Conservation (phyloP, 768 basidiomycete genomes). For the Hemileccinum impolitum region DNA sequence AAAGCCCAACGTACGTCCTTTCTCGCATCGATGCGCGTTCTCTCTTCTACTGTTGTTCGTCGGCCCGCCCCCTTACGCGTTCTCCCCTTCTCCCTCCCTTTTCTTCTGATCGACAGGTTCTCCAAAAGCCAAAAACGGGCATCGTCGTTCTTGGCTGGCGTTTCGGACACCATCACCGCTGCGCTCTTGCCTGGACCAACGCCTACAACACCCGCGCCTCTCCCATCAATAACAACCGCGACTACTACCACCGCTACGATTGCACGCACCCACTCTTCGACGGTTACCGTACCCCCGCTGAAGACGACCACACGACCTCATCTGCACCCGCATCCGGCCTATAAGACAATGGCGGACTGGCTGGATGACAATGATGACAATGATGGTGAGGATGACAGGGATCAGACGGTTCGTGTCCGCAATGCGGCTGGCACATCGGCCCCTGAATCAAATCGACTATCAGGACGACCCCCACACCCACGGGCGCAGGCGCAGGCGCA, state of each 20-base stretch:
- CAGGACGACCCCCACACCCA: not conserved
- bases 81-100: not conserved
- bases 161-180: constrained; percentile 53
- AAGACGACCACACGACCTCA: constrained; percentile 1
- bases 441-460: constrained; percentile 28
- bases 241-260: not conserved
- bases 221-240: not conserved
- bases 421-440: constrained; percentile 17
- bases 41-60: too few relatives aligned
- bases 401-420: constrained; percentile 17
- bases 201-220: constrained; percentile 24
- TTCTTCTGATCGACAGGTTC: constrained; percentile 39
- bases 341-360: constrained; percentile 14
- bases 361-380: constrained; percentile 50
- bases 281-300: not conserved
- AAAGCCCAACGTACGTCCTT: constrained; percentile 50
- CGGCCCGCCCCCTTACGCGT: too few relatives aligned
- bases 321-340: constrained; percentile 2
- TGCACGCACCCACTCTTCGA: constrained; percentile 20
- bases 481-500: not conserved
- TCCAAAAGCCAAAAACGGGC: constrained; percentile 67
- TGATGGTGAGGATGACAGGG: constrained; percentile 23
- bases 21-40: not conserved
- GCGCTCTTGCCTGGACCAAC: constrained; percentile 42
- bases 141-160: constrained; percentile 60